These are phyloP conservation scores for Viridothelium virens DNA, from an alignment of 495 filamentous ascomycete genomes.

Conservation along the genomic window DNA sequence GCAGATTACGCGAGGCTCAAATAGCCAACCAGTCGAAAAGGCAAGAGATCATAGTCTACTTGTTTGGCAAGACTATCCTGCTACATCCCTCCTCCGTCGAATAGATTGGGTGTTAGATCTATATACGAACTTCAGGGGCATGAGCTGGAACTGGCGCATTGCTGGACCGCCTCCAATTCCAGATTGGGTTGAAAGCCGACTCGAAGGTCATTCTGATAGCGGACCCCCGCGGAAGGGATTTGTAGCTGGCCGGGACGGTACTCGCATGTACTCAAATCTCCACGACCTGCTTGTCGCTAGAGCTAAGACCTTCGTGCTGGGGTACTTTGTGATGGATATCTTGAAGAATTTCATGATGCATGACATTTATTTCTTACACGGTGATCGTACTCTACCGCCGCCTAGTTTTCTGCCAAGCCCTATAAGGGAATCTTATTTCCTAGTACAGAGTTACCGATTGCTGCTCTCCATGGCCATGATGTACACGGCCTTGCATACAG, in stretches of 20 bases:
- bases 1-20: not conserved
- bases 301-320: constrained; percentile 40
- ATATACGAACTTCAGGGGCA: constrained; percentile 59
- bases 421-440: constrained; percentile 28
- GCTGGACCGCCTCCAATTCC: constrained; percentile 54
- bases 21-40: constrained; percentile 3
- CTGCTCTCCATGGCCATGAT: constrained; percentile 44
- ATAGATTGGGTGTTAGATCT: constrained; percentile 67
- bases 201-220: constrained; percentile 27
- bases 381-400: constrained; percentile 39
- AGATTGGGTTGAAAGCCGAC: constrained; percentile 38
- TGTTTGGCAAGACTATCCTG: constrained; percentile 69
- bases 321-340: constrained; percentile 59
- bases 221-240: constrained; percentile 22
- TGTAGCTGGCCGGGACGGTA: constrained; percentile 14
- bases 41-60: constrained; percentile 18
- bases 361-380: constrained; percentile 66
- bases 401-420: constrained; percentile 41
- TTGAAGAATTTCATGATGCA: constrained; percentile 57
- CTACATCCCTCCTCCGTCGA: constrained; percentile 48
- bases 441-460: constrained; percentile 45
- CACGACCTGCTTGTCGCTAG: constrained; percentile 42
- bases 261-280: constrained; percentile 36
- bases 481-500: constrained; percentile 45
- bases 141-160: constrained; percentile 71